Evolutionary conservation across 805 yeast species (phyloP), one percentile per base, ranked within the genome.

Genomic region (Spencermartinsiella europaea): DNA sequence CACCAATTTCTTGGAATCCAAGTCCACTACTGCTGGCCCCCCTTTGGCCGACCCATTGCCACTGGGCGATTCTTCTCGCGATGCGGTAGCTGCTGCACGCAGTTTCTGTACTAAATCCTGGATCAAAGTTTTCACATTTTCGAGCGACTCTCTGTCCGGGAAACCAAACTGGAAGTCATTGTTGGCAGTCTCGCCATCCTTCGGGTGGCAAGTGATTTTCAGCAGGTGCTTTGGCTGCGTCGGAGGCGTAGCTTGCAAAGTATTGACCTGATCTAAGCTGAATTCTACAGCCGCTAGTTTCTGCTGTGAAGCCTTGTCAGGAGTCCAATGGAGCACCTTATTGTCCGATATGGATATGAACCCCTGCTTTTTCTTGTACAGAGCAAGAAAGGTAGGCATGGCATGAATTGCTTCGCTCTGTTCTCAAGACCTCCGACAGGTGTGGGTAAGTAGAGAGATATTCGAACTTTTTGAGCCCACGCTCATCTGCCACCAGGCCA

Each of bases 201-300:
- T 35, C 14, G 39, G 41, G 15, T 37, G 34, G 36, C 53, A 74
- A 5, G 79, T 65, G n/a, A 87, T 66, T 55, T 77, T 77, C 42
- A 87, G 64, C 67, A 78, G 75, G 84, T 84, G 78, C 55, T 81
- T 82, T 12, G 81, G 83, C 20, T 80, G 72, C 2, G 48, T 34
- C 7, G 54, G 46, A 7, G 49, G 45, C 22, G 49, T 45, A 27
- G 49, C 45, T 12, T 28, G 38, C 39, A 39, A 10, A 16, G 22
- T 34, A 15, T 34, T 40, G 34, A 45, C 48, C n/a, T 12, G n/a
- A 5, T 27, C 34, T 10, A 45, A 15, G n/a, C 33, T 17, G 41
- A 44, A 20, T 15, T 20, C 38, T 22, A 45, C 19, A 16, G 38
- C 20, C 16, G 38, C 20, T 16, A 20, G 8, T 35, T 16, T 14